Base-by-base conservation (phyloP, 805 yeast genomes). In the Ogataea wickerhamii region DNA sequence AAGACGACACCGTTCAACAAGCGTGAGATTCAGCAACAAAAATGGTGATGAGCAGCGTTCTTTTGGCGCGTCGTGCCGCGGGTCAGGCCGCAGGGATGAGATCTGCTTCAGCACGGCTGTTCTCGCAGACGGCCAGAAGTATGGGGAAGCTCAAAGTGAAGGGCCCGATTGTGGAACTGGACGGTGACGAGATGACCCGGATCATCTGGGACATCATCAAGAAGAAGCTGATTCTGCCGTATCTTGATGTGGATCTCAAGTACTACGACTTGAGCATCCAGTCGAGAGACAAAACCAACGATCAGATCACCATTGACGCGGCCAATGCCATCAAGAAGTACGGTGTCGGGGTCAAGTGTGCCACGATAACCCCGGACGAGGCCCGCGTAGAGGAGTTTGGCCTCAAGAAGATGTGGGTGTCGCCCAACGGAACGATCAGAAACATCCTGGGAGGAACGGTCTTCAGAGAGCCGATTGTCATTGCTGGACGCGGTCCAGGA, bases 101-200 rank as follows among this genome's bases (percentile, higher is more conserved):
- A 8, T 19, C 27, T 19, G 36, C 52, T 4, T 29, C 37, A 12
- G 51, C 61, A 45, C 40, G 32, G 7, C 58, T 60, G 10, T 60
- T 60, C 43, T 51, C 60, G 4, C 44, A 41, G 14, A 36, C 67
- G 5, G 36, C 57, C 14, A 31, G 52, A 6, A 33, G 51, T 10
- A 48, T 67, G n/a, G 60, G 61, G 38, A 83, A 82, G 58, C 79
- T 84, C 58, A 76, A 77, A 52, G 89, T 84, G 32, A 73, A 76
- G 54, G 75, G 71, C 38, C 91, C 91, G 32, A 68, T 84, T 45
- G 93, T 84, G 40, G 93, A 84, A 49, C 59, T 84, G 56, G 89
- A 83, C 55, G 93, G 93, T 53, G 93, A 84, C 61, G 93, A 84
- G 61, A 82, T 82, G 91, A 84, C 93, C 47, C 70, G 91, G 61